Conservation (phyloP, 441 rosid genomes). For the Geranium incanum region DNA sequence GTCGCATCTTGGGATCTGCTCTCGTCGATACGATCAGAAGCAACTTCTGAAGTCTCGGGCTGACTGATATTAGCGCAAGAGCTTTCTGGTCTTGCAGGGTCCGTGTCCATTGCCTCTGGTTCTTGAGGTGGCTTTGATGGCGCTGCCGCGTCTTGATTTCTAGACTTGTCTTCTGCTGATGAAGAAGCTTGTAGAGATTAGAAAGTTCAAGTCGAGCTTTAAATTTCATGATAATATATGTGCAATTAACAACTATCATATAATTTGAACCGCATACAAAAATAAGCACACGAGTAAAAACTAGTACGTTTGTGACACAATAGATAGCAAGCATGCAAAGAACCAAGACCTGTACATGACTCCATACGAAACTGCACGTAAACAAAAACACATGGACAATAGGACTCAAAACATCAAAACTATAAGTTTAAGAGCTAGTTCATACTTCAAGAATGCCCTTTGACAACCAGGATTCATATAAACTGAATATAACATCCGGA, state of each 20-base stretch:
- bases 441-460: not conserved
- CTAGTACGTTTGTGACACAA: not conserved
- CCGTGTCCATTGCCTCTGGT: slow-evolving; percentile 26
- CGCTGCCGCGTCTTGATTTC: slow-evolving; percentile 35
- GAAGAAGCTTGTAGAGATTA: slow-evolving; percentile 18
- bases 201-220: not conserved
- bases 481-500: not conserved
- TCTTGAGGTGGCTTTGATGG: slow-evolving; percentile 34
- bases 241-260: not conserved
- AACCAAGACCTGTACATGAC: not conserved
- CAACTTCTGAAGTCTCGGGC: slow-evolving; percentile 34
- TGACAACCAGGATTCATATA: not conserved
- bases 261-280: not conserved
- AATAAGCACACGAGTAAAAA: not conserved
- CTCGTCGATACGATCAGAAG: slow-evolving; percentile 23
- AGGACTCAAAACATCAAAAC: not conserved
- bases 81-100: slow-evolving; percentile 34
- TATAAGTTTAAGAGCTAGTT: not conserved
- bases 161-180: slow-evolving; percentile 44
- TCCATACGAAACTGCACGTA: not conserved
- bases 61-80: slow-evolving; percentile 24
- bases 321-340: not conserved
- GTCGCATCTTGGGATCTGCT: slow-evolving; percentile 28
- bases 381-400: not conserved
- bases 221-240: not conserved